These are phyloP conservation scores for Venturia asperata DNA, from an alignment of 2,329 filamentous ascomycete genomes.

Conservation along the genomic window DNA sequence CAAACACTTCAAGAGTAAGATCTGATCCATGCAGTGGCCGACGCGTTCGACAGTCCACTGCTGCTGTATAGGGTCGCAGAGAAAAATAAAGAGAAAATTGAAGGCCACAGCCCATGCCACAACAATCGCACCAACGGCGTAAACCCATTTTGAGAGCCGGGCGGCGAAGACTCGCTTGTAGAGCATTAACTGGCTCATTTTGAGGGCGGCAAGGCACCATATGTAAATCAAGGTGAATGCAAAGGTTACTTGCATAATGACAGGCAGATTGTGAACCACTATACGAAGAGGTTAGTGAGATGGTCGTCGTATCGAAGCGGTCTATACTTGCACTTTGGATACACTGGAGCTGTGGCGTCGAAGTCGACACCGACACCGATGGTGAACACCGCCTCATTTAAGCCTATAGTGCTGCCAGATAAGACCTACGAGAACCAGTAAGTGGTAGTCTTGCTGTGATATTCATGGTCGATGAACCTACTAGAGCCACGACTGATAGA, in stretches of 20 bases:
- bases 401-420: not conserved
- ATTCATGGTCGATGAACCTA: not conserved
- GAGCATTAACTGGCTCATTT: conserved; percentile 2
- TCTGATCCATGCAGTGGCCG: conserved; percentile 1
- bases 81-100: not conserved
- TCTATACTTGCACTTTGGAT: not conserved
- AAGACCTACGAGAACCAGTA: not conserved
- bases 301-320: not conserved
- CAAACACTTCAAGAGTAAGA: not conserved
- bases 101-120: not conserved
- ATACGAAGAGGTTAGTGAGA: not conserved
- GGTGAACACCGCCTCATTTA: not conserved
- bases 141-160: not conserved
- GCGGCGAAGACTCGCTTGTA: not conserved
- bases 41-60: conserved; percentile 2
- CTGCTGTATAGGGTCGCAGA: conserved; percentile 1
- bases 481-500: not conserved
- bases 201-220: not conserved
- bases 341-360: not conserved
- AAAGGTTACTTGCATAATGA: not conserved
- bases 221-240: not conserved
- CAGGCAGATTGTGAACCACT: not conserved
- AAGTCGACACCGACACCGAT: not conserved
- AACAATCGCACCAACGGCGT: not conserved
- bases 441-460: not conserved